Conservation (phyloP, 2,329 filamentous ascomycete species). For the Dactylonectria estremocensis region DNA sequence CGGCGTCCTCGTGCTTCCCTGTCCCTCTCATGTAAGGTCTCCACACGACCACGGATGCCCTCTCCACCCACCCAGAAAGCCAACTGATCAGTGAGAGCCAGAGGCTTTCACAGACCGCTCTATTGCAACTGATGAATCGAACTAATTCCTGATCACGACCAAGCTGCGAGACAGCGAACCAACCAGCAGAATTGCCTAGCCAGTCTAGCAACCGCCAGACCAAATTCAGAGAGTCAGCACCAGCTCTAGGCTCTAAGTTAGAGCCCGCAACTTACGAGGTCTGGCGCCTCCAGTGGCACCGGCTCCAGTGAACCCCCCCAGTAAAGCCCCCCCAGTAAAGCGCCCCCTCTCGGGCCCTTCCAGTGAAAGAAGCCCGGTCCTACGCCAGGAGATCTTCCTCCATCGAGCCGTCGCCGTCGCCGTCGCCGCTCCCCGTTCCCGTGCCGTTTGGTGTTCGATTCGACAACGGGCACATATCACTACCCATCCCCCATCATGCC, state of each 20-base stretch:
- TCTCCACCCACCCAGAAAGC: neutral
- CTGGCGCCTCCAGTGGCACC: neutral
- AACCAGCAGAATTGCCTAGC: too few relatives aligned
- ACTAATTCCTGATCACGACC: neutral
- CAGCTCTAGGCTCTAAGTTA: neutral
- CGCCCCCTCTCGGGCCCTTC: neutral
- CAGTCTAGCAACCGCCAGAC: slow-evolving; percentile 11
- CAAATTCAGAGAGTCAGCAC: neutral
- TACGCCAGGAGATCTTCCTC: slow-evolving; percentile 5
- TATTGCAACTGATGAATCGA: slow-evolving; percentile 18
- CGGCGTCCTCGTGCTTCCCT: neutral
- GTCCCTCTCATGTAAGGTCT: slow-evolving; percentile 24
- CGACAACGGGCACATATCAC: slow-evolving; percentile 22
- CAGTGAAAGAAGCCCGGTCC: slow-evolving; percentile 3
- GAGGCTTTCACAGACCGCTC: slow-evolving; percentile 9
- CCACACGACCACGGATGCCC: slow-evolving; percentile 19
- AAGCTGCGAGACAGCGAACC: neutral
- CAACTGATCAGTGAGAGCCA: too few relatives aligned
- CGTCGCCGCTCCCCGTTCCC: too few relatives aligned
- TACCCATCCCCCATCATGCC: slow-evolving; percentile 36
- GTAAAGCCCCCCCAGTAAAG: neutral
- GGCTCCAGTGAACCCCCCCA: too few relatives aligned
- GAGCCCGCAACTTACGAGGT: neutral
- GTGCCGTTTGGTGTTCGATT: too few relatives aligned
- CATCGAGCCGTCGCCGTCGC: neutral